Percentiles rank a stretch among this genome's conserved stretches.
phyloP scores from a whole-genome alignment of 176 grass and related monocot genomes.

The Carex pumila region DNA sequence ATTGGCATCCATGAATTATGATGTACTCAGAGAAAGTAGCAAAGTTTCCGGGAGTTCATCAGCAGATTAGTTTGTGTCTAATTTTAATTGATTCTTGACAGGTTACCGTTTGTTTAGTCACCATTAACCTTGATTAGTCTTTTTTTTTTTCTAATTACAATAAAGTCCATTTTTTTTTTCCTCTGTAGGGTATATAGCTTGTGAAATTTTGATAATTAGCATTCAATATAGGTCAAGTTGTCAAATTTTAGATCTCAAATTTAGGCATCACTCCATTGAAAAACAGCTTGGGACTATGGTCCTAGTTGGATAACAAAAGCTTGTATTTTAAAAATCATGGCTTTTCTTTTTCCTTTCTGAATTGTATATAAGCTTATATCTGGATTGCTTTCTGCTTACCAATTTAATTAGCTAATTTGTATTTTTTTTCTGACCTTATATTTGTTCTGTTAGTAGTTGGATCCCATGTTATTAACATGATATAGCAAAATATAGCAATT shows the following conservation, averaged over 20 bases:
- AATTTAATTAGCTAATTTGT: background rate
- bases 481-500: background rate
- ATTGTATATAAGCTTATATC: background rate
- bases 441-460: background rate
- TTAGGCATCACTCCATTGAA: background rate
- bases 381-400: background rate
- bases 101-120: background rate
- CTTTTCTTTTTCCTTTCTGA: background rate
- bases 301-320: background rate
- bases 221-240: background rate
- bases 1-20: slow-evolving; percentile 35
- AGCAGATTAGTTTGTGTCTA: background rate
- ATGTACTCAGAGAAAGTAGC: slow-evolving; percentile 23
- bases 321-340: background rate
- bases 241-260: background rate
- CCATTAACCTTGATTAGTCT: background rate
- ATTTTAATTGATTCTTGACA: background rate
- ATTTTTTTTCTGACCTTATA: background rate
- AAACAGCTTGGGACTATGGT: background rate
- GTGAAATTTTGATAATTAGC: background rate
- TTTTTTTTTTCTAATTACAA: background rate
- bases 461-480: background rate
- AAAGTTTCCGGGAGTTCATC: slow-evolving; percentile 17
- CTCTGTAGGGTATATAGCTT: background rate
- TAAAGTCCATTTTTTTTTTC: background rate